Base-by-base conservation (phyloP, 108 stramenopile genomes). In the Skeletonema tropicum region DNA sequence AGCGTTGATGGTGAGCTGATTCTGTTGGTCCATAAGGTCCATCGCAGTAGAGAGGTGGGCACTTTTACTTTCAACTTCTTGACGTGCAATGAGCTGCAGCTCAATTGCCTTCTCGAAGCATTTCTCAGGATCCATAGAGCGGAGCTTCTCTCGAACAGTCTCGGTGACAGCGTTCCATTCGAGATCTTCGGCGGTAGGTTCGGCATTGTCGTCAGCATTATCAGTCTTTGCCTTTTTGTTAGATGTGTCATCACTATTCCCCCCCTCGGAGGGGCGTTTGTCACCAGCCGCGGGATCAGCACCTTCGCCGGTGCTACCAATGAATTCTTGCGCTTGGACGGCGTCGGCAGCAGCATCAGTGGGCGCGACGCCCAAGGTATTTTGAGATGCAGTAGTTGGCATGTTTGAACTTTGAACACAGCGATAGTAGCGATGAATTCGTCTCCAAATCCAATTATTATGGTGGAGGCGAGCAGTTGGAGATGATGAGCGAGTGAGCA, bases 41-140 rank as follows among this genome's bases (percentile, higher is more conserved):
- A 80, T 73, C 0, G 79, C 79, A 39, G 67, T 69, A 11, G 66
- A 42, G 13, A 80, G 71, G 60, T 80, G 72, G 21, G 59, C 38
- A 29, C 79, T 80, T 0, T 67, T 73, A 32, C 31, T 64, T n/a
- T 73, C 66, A 48, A 80, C 79, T 63, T 80, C 71, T 32, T 30
- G 15, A 9, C 63, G 68, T 17, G 79, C 79, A 57, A 80, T 45
- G 49, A 73, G 57, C 29, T 67, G 31, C 15, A 80, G 42, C 59
- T 80, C 79, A 13, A 80, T 32, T 0, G 79, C 79, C 60, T 58
- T 68, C 49, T 68, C 52, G 62, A 80, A 80, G 57, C 79, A 80
- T 41, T 69, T 73, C 45, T 80, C 79, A 26, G 79, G 68, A 21
- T 38, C 30, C 79, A 80, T 80, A 6, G 67, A 26, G 26, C 67